Evolutionary conservation across 768 basidiomycete species (phyloP).

Genomic region (Agrocybe chaxingu): DNA sequence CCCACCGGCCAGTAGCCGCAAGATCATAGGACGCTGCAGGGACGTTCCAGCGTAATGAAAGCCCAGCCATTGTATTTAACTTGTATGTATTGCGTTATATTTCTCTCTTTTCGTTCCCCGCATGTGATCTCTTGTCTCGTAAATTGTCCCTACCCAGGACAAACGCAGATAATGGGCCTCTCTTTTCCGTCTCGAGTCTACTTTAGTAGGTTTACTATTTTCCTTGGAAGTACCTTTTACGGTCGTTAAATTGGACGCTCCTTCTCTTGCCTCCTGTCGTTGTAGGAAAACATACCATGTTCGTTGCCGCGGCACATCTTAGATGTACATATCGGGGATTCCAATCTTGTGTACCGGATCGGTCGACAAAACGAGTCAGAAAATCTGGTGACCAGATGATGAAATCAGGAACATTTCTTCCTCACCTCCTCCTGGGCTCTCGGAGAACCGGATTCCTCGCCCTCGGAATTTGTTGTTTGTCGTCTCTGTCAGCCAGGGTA

Average conservation of each 20-base stretch:
- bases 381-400: background rate
- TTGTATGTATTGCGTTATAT: background rate
- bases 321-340: too few relatives aligned
- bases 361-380: background rate
- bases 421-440: background rate
- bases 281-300: too few relatives aligned
- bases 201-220: too few relatives aligned
- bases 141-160: background rate
- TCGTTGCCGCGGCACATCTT: too few relatives aligned
- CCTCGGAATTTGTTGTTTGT: conserved; percentile 1
- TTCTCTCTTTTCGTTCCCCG: background rate
- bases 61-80: background rate
- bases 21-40: conserved; percentile 5
- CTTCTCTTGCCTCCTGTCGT: too few relatives aligned
- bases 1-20: conserved; percentile 16
- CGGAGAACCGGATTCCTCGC: background rate
- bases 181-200: too few relatives aligned
- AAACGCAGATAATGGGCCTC: too few relatives aligned
- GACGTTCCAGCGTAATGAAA: background rate
- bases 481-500: background rate
- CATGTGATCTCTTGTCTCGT: background rate
- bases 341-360: background rate
- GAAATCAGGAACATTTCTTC: background rate
- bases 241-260: too few relatives aligned
- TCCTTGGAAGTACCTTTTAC: too few relatives aligned